A percentile compares a stretch with the other conserved stretches of the same genome.
These are phyloP conservation scores for Thalassiosira exigua DNA, from an alignment of 352 stramenopile species.

Conservation along the genomic window DNA sequence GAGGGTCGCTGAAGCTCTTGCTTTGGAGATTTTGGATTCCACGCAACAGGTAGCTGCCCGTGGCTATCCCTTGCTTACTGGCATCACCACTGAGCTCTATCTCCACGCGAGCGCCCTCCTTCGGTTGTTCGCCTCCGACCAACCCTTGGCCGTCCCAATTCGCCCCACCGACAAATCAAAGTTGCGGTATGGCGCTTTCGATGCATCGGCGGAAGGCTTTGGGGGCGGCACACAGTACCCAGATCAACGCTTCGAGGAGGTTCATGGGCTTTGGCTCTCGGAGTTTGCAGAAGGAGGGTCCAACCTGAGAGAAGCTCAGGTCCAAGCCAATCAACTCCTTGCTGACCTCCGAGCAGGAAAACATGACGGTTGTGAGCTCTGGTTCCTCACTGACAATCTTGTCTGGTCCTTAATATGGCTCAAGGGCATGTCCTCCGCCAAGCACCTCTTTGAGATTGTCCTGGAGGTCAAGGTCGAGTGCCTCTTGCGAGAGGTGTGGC, in stretches of 20 bases:
- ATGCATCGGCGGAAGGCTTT: slow-evolving; percentile 44
- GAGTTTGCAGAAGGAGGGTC: slow-evolving; percentile 10
- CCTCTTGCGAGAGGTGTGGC: slow-evolving; percentile 15
- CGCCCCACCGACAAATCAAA: slow-evolving; percentile 28
- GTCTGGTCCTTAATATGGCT: slow-evolving; percentile 26
- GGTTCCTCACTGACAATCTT: slow-evolving; percentile 33
- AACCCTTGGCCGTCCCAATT: slow-evolving; percentile 10
- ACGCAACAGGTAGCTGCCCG: neutral
- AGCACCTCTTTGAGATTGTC: slow-evolving; percentile 31
- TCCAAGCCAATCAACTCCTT: slow-evolving; percentile 33
- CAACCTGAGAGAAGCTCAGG: slow-evolving; percentile 32
- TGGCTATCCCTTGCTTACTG: slow-evolving; percentile 22
- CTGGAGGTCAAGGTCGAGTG: slow-evolving; percentile 17
- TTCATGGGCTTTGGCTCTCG: slow-evolving; percentile 14
- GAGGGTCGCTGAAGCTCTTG: neutral
- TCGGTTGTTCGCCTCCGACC: slow-evolving; percentile 10
- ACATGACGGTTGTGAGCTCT: slow-evolving; percentile 51
- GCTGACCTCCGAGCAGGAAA: slow-evolving; percentile 28
- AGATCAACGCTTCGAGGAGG: neutral
- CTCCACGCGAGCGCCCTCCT: slow-evolving; percentile 21
- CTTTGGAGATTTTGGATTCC: slow-evolving; percentile 12
- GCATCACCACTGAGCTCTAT: slow-evolving; percentile 22
- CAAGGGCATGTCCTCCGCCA: slow-evolving; percentile 27
- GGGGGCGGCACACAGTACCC: slow-evolving; percentile 23
- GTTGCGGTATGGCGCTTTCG: slow-evolving; percentile 22